Percentiles rank a stretch among this genome's conserved stretches.
Evolutionary conservation across 768 basidiomycete species (phyloP).

Genomic region (Phaffia australis): DNA sequence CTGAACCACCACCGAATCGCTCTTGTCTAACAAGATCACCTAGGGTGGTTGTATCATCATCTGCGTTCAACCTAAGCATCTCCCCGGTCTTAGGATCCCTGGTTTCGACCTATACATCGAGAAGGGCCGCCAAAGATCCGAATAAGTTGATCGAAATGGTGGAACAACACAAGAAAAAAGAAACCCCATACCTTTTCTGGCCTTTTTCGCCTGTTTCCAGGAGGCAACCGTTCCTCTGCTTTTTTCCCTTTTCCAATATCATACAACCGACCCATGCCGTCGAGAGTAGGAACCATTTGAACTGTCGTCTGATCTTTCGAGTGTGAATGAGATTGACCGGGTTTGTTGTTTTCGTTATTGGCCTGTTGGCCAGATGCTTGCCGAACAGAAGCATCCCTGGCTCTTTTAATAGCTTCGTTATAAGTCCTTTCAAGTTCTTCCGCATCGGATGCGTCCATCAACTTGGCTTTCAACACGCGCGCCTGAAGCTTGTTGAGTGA

Average conservation of each 20-base stretch:
- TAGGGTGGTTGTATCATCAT: conserved; percentile 75
- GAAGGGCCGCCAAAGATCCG: neutral
- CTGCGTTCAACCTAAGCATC: conserved; percentile 73
- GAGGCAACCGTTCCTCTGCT: conserved; percentile 46
- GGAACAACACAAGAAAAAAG: neutral
- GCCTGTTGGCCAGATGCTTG: conserved; percentile 41
- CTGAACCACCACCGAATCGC: conserved; percentile 72
- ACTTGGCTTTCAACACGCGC: conserved; percentile 77
- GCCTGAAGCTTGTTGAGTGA: conserved; percentile 88
- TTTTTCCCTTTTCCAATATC: conserved; percentile 64
- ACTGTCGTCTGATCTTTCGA: conserved; percentile 48
- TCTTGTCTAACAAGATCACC: conserved; percentile 91
- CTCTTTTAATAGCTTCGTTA: conserved; percentile 34
- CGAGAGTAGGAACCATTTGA: conserved; percentile 78
- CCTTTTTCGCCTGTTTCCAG: conserved; percentile 64
- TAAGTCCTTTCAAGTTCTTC: conserved; percentile 46
- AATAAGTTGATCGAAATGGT: neutral
- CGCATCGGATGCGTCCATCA: conserved; percentile 70
- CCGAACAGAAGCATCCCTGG: conserved; percentile 33
- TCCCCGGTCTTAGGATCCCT: conserved; percentile 85
- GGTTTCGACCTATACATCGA: conserved; percentile 57
- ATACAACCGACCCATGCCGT: conserved; percentile 72
- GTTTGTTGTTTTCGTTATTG: conserved; percentile 31
- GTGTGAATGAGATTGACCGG: conserved; percentile 21
- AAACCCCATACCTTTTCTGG: conserved; percentile 51